Conservation (phyloP, 2,329 filamentous ascomycete genomes). For the Hawksworthiomyces lignivorus region DNA sequence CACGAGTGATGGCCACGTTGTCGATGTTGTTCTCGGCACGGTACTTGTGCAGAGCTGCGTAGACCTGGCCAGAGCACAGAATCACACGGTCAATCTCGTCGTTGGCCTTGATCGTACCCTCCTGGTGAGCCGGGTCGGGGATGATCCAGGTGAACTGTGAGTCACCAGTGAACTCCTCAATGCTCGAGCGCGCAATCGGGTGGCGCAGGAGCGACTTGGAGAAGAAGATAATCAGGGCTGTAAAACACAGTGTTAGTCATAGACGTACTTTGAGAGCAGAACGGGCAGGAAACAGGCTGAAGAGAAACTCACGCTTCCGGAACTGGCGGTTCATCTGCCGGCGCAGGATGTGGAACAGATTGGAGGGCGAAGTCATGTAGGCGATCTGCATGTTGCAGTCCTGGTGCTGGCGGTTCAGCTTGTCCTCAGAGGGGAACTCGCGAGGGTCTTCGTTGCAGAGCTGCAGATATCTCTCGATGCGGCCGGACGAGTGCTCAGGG, state of each 20-base stretch:
- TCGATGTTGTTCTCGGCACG: conserved; percentile 79
- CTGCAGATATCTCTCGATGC: conserved; percentile 95
- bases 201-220: conserved; percentile 94
- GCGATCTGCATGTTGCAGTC: conserved; percentile 99
- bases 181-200: conserved; percentile 77
- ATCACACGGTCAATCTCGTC: conserved; percentile 92
- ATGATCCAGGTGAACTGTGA: conserved; percentile 98
- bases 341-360: conserved; percentile 92
- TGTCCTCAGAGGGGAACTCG: conserved; percentile 79
- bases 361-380: conserved; percentile 93
- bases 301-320: conserved; percentile 75
- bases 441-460: conserved; percentile 96
- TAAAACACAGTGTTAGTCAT: neutral
- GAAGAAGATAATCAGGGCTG: conserved; percentile 95
- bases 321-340: conserved; percentile 99
- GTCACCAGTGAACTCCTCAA: conserved; percentile 85
- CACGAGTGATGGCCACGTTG: conserved; percentile 86
- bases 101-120: conserved; percentile 63
- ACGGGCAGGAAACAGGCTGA: neutral
- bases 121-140: conserved; percentile 75
- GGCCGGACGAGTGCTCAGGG: conserved; percentile 94
- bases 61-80: conserved; percentile 92
- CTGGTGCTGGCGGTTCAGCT: conserved; percentile 94
- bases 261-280: neutral
- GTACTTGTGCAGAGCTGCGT: conserved; percentile 82